These are phyloP conservation scores for Populus davidiana DNA, from an alignment of 345 rosid genomes.

Conservation along the genomic window DNA sequence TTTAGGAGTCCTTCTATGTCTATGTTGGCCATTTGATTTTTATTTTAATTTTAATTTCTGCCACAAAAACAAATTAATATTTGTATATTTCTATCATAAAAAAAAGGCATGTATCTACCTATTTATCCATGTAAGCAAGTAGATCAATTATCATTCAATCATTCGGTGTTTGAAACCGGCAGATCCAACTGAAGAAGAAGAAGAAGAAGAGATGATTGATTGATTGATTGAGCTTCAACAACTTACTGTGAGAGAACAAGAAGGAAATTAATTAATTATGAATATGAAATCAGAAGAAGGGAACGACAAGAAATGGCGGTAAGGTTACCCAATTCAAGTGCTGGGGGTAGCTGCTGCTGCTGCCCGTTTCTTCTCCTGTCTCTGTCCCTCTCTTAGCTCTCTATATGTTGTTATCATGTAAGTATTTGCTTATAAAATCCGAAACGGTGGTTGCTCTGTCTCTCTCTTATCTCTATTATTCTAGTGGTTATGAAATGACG, in stretches of 20 bases:
- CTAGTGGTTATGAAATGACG: too few relatives aligned
- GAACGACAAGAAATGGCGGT: neutral
- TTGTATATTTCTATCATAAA: neutral
- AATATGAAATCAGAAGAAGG: neutral
- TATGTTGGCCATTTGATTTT: slow-evolving; percentile 66
- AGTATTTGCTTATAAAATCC: too few relatives aligned
- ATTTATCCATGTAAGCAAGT: neutral
- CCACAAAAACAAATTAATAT: neutral
- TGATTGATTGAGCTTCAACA: neutral
- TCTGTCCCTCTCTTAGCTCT: neutral
- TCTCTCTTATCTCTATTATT: too few relatives aligned
- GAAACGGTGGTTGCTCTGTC: too few relatives aligned
- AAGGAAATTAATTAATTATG: neutral
- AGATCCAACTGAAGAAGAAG: neutral
- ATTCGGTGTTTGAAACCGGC: neutral
- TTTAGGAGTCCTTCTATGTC: slow-evolving; percentile 76
- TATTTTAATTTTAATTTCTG: neutral
- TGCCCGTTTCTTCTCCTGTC: neutral
- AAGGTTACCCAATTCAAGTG: neutral
- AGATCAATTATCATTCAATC: neutral
- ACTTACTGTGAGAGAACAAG: neutral
- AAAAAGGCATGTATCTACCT: neutral
- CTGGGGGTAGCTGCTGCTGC: neutral
- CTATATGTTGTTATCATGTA: too few relatives aligned
- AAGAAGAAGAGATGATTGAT: neutral